Percentiles rank a stretch among this genome's conserved stretches.
phyloP scores from a whole-genome alignment of 2,329 filamentous ascomycete species.

The Xylariaceae sp. region DNA sequence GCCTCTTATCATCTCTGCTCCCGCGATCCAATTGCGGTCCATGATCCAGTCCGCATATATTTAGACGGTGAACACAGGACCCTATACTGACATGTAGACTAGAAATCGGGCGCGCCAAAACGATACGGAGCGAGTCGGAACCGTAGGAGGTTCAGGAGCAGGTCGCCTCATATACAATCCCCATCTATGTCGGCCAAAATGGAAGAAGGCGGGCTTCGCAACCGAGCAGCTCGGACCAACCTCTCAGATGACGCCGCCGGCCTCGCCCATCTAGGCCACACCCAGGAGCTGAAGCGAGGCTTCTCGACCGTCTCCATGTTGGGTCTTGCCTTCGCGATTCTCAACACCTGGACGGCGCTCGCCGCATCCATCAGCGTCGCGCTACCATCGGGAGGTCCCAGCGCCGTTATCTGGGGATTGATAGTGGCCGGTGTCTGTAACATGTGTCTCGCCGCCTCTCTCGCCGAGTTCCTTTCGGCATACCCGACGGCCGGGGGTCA shows the following conservation, averaged over 20 bases:
- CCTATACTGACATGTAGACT: no score
- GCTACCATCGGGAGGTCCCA: conserved; percentile 67
- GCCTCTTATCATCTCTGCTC: no score
- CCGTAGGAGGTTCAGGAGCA: no score
- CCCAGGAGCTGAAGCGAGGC: conserved; percentile 47
- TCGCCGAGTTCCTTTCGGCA: conserved; percentile 68
- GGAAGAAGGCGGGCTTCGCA: conserved; percentile 9
- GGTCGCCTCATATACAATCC: no score
- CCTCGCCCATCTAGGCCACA: conserved; percentile 44
- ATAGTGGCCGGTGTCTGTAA: conserved; percentile 64
- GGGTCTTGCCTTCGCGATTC: conserved; percentile 41
- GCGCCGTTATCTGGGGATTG: conserved; percentile 70
- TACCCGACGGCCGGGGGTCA: conserved; percentile 58
- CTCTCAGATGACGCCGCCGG: conserved; percentile 31
- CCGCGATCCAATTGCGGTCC: no score
- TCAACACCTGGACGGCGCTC: conserved; percentile 49
- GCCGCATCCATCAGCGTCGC: conserved; percentile 44
- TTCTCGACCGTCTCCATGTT: conserved; percentile 46
- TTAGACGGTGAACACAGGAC: no score
- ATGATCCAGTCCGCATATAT: no score
- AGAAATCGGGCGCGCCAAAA: no score
- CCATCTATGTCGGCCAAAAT: conserved; percentile 1
- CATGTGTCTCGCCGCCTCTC: conserved; percentile 62
- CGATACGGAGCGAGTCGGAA: no score
- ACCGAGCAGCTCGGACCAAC: conserved; percentile 3